Conservation (phyloP, 768 basidiomycete genomes). For the Lyophyllum semitale region DNA sequence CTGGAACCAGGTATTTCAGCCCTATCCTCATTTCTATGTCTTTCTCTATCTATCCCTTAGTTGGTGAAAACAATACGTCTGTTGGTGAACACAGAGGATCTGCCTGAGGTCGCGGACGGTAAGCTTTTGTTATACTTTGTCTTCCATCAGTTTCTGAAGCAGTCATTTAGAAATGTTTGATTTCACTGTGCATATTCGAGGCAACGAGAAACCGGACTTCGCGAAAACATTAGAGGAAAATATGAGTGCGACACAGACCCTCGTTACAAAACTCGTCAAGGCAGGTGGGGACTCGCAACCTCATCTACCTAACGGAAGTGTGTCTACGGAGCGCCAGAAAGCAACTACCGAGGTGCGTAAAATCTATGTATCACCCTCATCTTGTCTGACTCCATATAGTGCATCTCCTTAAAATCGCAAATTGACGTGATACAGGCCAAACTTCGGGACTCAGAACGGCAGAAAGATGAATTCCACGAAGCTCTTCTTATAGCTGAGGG, state of each 20-base stretch:
- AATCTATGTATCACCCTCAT: not conserved
- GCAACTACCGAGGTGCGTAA: slow-evolving; percentile 62
- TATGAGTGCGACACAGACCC: slow-evolving; percentile 55
- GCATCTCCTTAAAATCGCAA: slow-evolving; percentile 59
- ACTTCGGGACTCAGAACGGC: slow-evolving; percentile 50
- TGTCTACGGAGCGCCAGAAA: slow-evolving; percentile 50
- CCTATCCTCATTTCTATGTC: slow-evolving; percentile 3
- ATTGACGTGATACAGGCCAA: slow-evolving; percentile 49
- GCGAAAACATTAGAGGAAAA: slow-evolving; percentile 53
- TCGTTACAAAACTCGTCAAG: slow-evolving; percentile 60
- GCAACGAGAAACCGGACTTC: slow-evolving; percentile 37
- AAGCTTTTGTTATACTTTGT: slow-evolving; percentile 40
- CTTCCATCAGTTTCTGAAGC: slow-evolving; percentile 4
- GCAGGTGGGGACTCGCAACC: slow-evolving; percentile 36
- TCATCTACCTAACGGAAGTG: slow-evolving; percentile 34
- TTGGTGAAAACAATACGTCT: slow-evolving; percentile 67
- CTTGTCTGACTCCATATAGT: slow-evolving; percentile 37
- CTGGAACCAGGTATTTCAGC: slow-evolving; percentile 68
- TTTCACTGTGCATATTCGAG: slow-evolving; percentile 41
- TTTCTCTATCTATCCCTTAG: slow-evolving; percentile 32
- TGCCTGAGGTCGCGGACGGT: slow-evolving; percentile 40
- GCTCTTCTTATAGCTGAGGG: slow-evolving; percentile 59
- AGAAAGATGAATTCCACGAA: slow-evolving; percentile 49
- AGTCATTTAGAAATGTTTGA: slow-evolving; percentile 45
- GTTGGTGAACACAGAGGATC: slow-evolving; percentile 53